Conservation (phyloP, 2,329 filamentous ascomycete genomes). For the Chlorencoelia australis region DNA sequence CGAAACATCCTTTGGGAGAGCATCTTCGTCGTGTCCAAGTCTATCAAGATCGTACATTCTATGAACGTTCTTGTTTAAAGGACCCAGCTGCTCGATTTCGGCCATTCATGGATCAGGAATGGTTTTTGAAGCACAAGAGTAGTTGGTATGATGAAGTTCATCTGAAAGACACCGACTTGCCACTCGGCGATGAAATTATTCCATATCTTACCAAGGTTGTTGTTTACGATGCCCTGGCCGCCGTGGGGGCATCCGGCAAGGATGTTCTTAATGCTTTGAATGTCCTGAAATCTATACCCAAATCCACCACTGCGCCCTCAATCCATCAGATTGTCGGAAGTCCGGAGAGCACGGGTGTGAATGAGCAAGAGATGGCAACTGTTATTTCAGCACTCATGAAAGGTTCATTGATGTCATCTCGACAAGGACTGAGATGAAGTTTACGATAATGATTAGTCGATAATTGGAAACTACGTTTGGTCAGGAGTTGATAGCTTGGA, state of each 20-base stretch:
- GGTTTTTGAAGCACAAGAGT: slow-evolving; percentile 18
- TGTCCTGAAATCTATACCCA: slow-evolving; percentile 5
- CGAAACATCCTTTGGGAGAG: slow-evolving; percentile 15
- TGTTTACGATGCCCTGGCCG: slow-evolving; percentile 23
- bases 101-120: slow-evolving; percentile 17
- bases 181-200: slow-evolving; percentile 14
- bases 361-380: neutral
- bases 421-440: too few species aligned
- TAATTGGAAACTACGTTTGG: too few species aligned
- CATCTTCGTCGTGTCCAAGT: slow-evolving; percentile 17
- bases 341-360: neutral
- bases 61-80: neutral
- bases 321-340: neutral
- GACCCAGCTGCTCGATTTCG: slow-evolving; percentile 10
- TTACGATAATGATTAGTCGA: too few species aligned
- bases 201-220: slow-evolving; percentile 19
- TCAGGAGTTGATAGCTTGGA: too few species aligned
- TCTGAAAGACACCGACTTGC: slow-evolving; percentile 7
- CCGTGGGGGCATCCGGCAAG: slow-evolving; percentile 18
- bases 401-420: too few species aligned
- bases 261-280: slow-evolving; percentile 15
- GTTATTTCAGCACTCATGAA: neutral
- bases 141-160: slow-evolving; percentile 13
- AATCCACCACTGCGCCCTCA: neutral
- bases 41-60: slow-evolving; percentile 19